Percentiles rank a stretch among this genome's conserved stretches.
These are phyloP conservation scores for Hamamelis virginiana DNA, from an alignment of 164 flowering plant genomes.

Conservation along the genomic window DNA sequence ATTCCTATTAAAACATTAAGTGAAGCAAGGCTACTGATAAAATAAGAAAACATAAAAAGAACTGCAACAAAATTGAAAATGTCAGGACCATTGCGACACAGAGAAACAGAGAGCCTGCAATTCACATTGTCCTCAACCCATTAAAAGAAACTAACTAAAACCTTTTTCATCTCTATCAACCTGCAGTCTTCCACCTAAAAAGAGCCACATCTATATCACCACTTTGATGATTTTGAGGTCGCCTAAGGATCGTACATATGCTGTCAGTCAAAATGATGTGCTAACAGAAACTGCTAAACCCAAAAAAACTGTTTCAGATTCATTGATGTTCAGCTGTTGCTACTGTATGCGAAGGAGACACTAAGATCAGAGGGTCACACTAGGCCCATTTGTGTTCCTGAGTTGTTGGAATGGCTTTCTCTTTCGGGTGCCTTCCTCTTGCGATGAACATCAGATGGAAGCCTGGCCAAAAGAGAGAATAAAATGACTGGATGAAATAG, in stretches of 20 bases:
- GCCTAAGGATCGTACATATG: neutral
- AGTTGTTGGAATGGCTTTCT: constrained; percentile 37
- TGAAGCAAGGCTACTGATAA: too few species aligned
- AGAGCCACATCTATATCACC: constrained; percentile 5
- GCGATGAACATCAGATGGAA: constrained; percentile 27
- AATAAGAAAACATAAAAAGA: too few species aligned
- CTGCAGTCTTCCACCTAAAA: neutral
- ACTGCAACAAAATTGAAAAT: too few species aligned
- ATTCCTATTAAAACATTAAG: too few species aligned
- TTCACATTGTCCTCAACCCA: neutral
- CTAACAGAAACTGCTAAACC: neutral
- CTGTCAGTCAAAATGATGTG: neutral
- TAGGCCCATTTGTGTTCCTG: constrained; percentile 25
- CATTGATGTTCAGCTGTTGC: neutral
- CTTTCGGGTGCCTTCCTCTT: constrained; percentile 44
- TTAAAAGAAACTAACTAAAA: neutral
- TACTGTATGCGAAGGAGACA: constrained; percentile 7
- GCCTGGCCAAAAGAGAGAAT: constrained; percentile 29
- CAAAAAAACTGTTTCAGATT: neutral
- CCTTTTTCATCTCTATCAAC: neutral
- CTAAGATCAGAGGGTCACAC: constrained; percentile 10
- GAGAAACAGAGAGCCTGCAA: neutral
- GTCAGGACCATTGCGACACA: too few species aligned
- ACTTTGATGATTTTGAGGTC: neutral
- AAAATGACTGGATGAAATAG: neutral